Base-by-base conservation (phyloP, 148 eudicot species). In the Camellia sinensis region DNA sequence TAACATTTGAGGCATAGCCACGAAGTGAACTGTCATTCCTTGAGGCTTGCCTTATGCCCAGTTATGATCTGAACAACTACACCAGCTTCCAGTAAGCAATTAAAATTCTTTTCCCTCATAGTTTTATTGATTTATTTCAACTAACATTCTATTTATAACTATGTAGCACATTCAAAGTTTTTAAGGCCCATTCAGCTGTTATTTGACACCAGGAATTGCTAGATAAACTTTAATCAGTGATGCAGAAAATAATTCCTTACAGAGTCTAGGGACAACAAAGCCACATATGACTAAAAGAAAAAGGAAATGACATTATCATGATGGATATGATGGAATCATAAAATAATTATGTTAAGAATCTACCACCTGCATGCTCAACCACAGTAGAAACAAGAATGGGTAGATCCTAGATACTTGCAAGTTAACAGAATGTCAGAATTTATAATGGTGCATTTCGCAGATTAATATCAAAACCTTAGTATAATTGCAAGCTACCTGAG, bases 401-500 rank as follows among this genome's bases (percentile, higher is more conserved):
- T 8, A 63, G 37, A 11, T 7, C 67, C 40, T 19, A 63, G 9
- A 22, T 56, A n/a, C 41, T 64, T n/a, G 71, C 46, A 67, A 41
- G 18, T 67, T 17, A 10, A 37, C 10, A 17, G 0, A 37, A 68
- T 44, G 52, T 68, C 12, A 66, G 6, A 40, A 40, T 11, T 0
- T 11, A 63, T 21, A 63, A 13, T 0, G 13, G 73, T 44, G 73
- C 12, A 70, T 44, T 70, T 70, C 71, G 11, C n/a, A 4, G 13
- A 0, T 21, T n/a, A 50, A 41, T 54, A 74, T 37, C 61, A 72
- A 72, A 50, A 22, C 57, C 5, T 9, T 3, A 43, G 46, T 44
- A n/a, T 29, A 29, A 45, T 12, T 44, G 29, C 50, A 78, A 74
- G 67, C 70, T 82, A 95, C 98, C 98, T 93, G 97, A 81, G 98